Conservation (phyloP, 2,329 filamentous ascomycete genomes). For the Esteya vermicola region DNA sequence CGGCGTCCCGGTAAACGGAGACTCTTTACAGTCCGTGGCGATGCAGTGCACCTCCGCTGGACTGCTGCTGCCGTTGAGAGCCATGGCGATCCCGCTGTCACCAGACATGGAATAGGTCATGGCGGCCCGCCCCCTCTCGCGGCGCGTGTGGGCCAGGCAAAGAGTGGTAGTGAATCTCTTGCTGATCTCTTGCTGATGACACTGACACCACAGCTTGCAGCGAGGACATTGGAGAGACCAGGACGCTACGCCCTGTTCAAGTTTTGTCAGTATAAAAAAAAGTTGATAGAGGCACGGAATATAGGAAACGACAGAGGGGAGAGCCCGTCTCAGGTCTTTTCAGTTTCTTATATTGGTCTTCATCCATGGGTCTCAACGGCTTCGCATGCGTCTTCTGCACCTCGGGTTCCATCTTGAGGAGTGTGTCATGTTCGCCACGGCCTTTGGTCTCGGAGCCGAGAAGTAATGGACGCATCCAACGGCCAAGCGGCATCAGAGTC, state of each 20-base stretch:
- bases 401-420: constrained; percentile 4
- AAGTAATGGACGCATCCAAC: no score
- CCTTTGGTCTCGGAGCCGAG: constrained; percentile 49
- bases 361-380: constrained; percentile 36
- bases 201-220: background rate
- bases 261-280: no score
- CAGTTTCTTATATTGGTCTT: constrained; percentile 43
- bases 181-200: no score
- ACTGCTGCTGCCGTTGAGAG: background rate
- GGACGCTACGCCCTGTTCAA: no score
- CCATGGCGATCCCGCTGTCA: no score
- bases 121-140: background rate
- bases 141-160: no score
- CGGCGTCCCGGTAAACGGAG: background rate
- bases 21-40: background rate
- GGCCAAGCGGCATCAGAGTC: constrained; percentile 1
- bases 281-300: background rate
- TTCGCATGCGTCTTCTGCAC: constrained; percentile 19
- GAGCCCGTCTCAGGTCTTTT: constrained; percentile 57
- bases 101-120: background rate
- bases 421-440: constrained; percentile 33
- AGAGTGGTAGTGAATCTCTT: no score
- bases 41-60: background rate
- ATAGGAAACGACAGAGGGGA: background rate
- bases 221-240: background rate